A percentile compares a stretch with the other conserved stretches of the same genome.
These are phyloP conservation scores for Calonectria honghensis DNA, from an alignment of 2,329 filamentous ascomycete species.

Conservation along the genomic window DNA sequence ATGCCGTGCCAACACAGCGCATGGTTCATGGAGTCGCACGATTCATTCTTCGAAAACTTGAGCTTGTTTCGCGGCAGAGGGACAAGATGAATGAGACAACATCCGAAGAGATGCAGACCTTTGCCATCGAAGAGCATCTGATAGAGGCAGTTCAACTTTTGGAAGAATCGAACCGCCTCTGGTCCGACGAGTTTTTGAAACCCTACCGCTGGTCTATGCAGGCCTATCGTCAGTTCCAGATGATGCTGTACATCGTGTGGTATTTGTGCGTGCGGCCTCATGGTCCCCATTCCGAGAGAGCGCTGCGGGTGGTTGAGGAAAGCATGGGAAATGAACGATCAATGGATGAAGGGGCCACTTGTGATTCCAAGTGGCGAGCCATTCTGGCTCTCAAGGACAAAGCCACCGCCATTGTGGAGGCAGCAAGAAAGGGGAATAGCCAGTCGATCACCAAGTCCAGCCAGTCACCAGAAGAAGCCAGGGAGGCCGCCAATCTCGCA, in stretches of 20 bases:
- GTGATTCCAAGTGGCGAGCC: conserved; percentile 56
- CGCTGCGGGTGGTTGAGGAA: conserved; percentile 55
- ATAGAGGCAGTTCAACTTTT: conserved; percentile 58
- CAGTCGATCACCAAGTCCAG: background rate
- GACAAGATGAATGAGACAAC: conserved; percentile 53
- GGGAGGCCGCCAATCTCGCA: background rate
- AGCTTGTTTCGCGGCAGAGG: conserved; percentile 70
- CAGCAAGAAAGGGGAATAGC: background rate
- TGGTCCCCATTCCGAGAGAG: conserved; percentile 56
- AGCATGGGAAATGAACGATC: conserved; percentile 35
- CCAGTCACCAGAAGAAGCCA: background rate
- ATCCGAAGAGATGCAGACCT: conserved; percentile 32
- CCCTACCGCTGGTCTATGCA: conserved; percentile 62
- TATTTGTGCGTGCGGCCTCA: conserved; percentile 63
- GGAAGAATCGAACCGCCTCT: conserved; percentile 56
- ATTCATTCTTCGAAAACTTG: conserved; percentile 59
- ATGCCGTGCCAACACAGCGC: conserved; percentile 67
- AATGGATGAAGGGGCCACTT: background rate
- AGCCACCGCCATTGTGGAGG: conserved; percentile 51
- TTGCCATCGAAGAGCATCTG: conserved; percentile 59
- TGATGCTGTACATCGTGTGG: conserved; percentile 66
- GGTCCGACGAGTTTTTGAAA: conserved; percentile 61
- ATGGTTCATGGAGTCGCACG: conserved; percentile 55
- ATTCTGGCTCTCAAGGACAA: conserved; percentile 57
- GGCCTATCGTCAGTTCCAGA: conserved; percentile 65